These are phyloP conservation scores for Symbiodinium pilosum DNA, from an alignment of 73 alveolate genomes.

Conservation along the genomic window DNA sequence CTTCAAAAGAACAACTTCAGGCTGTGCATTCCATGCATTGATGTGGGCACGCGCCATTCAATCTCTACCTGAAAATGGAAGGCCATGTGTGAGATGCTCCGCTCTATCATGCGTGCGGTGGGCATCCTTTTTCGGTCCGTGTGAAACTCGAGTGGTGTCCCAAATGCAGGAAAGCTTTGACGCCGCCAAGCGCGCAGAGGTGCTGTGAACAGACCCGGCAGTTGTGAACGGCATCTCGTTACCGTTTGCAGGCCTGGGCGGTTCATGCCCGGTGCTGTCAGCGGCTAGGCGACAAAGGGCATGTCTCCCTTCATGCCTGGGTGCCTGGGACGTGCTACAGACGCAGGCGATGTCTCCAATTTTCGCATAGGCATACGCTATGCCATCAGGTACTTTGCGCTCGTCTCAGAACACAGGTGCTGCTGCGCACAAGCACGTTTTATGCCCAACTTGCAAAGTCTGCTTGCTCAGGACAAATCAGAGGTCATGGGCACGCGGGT, in stretches of 20 bases:
- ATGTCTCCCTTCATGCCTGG: too few species aligned
- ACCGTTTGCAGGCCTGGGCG: neutral
- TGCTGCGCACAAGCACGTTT: neutral
- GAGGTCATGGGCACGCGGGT: neutral
- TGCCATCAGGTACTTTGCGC: neutral
- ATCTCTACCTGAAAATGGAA: neutral
- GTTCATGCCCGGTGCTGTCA: neutral
- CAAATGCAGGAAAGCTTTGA: neutral
- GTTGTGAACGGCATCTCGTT: too few species aligned
- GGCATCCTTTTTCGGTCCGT: neutral
- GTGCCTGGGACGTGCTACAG: too few species aligned
- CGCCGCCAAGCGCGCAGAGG: neutral
- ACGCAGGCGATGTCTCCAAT: neutral
- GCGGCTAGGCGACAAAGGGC: constrained; percentile 12
- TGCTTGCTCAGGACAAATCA: neutral
- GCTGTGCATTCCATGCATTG: neutral
- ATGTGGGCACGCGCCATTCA: too few species aligned
- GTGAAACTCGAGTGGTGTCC: neutral
- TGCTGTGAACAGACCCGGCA: too few species aligned
- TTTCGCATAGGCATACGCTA: neutral
- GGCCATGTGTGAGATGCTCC: constrained; percentile 20
- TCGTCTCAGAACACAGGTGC: neutral
- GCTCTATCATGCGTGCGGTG: neutral
- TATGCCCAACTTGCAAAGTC: too few species aligned
- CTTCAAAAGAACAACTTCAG: neutral